These are phyloP conservation scores for Afroboletus lepidellus DNA, from an alignment of 1,284 basidiomycete species.

Conservation along the genomic window DNA sequence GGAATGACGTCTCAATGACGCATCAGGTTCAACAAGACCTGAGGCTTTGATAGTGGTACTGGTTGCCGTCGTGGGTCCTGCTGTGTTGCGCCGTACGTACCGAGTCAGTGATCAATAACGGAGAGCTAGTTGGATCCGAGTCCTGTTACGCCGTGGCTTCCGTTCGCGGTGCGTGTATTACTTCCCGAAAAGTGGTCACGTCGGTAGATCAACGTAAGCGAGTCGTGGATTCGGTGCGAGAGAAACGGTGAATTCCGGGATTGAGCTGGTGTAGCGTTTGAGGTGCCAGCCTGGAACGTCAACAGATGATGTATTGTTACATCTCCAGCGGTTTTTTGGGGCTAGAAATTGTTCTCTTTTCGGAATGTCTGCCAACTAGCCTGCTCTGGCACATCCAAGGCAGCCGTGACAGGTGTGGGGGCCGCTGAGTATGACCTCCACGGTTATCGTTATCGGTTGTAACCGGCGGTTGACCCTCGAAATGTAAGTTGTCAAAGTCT, in stretches of 20 bases:
- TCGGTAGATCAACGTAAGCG: background rate
- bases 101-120: background rate
- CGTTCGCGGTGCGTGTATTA: background rate
- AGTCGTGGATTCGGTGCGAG: background rate
- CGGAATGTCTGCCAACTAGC: background rate
- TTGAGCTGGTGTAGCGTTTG: background rate
- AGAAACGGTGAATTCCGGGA: background rate
- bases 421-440: background rate
- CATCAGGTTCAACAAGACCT: constrained; percentile 4
- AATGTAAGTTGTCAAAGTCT: background rate
- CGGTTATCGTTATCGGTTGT: background rate
- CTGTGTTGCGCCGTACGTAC: constrained; percentile 4
- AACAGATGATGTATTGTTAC: background rate
- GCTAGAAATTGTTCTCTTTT: background rate
- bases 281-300: background rate
- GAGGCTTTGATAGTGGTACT: background rate
- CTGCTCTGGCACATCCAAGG: background rate
- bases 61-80: background rate
- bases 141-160: background rate
- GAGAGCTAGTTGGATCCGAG: background rate
- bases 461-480: background rate
- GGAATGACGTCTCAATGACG: constrained; percentile 1
- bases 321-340: background rate
- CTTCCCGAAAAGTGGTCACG: no score
- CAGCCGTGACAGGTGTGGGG: background rate